Evolutionary conservation across 345 rosid genomes (phyloP).

Genomic region (Brassica carinata): DNA sequence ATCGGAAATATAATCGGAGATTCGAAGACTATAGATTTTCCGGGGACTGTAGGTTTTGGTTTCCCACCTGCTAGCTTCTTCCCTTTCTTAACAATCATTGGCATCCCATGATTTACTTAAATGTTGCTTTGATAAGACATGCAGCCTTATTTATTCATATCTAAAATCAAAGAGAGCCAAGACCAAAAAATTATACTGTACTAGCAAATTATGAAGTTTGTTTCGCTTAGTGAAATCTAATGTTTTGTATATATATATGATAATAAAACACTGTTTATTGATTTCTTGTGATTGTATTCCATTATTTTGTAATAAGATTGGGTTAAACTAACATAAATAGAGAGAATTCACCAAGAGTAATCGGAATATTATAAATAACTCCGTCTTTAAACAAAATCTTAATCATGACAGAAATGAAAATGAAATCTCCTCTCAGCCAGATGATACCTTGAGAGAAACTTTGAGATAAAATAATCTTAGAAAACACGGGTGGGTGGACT

Average conservation of each 20-base stretch:
- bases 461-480: constrained; percentile 28
- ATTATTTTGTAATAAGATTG: constrained; percentile 8
- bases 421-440: not conserved
- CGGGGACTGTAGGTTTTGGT: constrained; percentile 38
- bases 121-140: not conserved
- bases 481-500: constrained; percentile 65
- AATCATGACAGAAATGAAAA: constrained; percentile 17
- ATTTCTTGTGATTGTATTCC: not conserved
- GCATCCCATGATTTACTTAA: constrained; percentile 27
- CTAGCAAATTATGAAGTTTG: not conserved
- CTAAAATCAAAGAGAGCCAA: not conserved
- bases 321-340: not conserved
- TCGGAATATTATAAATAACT: constrained; percentile 5
- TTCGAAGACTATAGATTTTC: constrained; percentile 27
- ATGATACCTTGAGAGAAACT: constrained; percentile 6
- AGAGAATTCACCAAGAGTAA: not conserved
- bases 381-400: constrained; percentile 23
- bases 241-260: not conserved
- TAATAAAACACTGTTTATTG: not conserved
- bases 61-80: constrained; percentile 39
- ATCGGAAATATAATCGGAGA: constrained; percentile 20
- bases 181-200: not conserved
- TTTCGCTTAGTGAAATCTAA: not conserved
- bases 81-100: constrained; percentile 38
- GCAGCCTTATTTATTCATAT: not conserved